These are phyloP conservation scores for Plasmodium gaboni DNA, from an alignment of 169 alveolate genomes.

Conservation along the genomic window DNA sequence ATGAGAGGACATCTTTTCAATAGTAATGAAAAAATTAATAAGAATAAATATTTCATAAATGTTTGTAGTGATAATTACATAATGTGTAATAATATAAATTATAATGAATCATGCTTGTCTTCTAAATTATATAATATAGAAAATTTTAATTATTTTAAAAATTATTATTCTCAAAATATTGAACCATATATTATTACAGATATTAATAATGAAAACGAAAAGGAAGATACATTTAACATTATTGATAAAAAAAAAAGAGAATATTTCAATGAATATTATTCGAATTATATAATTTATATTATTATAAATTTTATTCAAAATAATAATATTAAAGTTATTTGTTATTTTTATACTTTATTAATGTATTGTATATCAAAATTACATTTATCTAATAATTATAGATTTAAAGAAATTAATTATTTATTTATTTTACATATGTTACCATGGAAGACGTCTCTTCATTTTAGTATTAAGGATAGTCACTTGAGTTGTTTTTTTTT, in stretches of 20 bases:
- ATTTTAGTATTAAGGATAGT: conserved; percentile 20
- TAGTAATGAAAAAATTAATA: neutral
- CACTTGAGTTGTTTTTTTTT: conserved; percentile 56
- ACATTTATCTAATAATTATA: conserved; percentile 31
- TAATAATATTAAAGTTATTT: conserved; percentile 4
- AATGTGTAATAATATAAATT: neutral
- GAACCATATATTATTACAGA: neutral
- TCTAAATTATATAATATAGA: neutral
- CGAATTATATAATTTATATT: conserved; percentile 2
- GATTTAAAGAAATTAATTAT: conserved; percentile 64
- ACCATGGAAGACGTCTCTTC: conserved; percentile 36
- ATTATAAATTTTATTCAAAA: conserved; percentile 13
- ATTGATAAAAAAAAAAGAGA: neutral
- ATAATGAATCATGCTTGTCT: neutral
- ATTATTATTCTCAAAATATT: too few species aligned
- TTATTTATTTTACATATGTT: conserved; percentile 31
- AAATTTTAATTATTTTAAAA: neutral
- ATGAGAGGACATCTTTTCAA: neutral
- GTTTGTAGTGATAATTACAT: neutral
- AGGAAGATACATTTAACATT: neutral
- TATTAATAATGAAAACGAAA: neutral
- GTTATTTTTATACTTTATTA: conserved; percentile 49
- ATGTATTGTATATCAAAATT: conserved; percentile 28
- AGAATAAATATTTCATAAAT: neutral
- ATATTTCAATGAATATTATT: neutral